phyloP scores from a whole-genome alignment of 352 stramenopile genomes.

The Globisporangium carolinianum region DNA sequence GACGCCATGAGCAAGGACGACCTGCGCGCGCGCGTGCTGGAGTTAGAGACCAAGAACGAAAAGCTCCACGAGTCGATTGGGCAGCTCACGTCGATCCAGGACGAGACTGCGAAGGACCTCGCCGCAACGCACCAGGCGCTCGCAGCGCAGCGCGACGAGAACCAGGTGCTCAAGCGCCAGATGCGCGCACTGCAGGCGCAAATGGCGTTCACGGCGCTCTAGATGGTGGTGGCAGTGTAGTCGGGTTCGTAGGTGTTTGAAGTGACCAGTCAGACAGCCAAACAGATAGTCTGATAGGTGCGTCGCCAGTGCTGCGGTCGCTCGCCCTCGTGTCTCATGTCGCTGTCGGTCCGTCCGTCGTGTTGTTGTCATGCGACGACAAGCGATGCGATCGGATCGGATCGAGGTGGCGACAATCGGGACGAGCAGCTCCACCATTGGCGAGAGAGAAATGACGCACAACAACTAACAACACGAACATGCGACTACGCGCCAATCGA shows the following conservation, averaged over 20 bases:
- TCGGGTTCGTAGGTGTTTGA: too few species aligned
- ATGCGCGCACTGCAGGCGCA: slow-evolving; percentile 57
- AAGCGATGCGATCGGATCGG: too few species aligned
- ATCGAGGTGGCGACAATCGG: too few species aligned
- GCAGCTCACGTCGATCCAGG: slow-evolving; percentile 58
- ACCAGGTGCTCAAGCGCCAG: slow-evolving; percentile 51
- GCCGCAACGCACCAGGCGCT: slow-evolving; percentile 41
- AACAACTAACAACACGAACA: too few species aligned
- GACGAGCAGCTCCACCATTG: too few species aligned
- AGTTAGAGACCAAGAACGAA: slow-evolving; percentile 66
- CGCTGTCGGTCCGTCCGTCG: neutral
- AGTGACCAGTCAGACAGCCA: neutral
- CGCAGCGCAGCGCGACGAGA: slow-evolving; percentile 39
- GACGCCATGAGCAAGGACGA: slow-evolving; percentile 76
- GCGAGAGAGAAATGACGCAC: too few species aligned
- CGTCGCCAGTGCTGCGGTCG: neutral
- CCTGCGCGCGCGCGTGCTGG: slow-evolving; percentile 54
- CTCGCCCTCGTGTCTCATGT: neutral
- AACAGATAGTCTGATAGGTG: neutral
- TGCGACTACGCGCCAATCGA: too few species aligned
- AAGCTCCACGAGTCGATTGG: slow-evolving; percentile 70
- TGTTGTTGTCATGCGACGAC: too few species aligned
- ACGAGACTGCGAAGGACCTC: slow-evolving; percentile 49
- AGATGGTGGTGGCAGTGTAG: neutral
- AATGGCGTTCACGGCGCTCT: slow-evolving; percentile 46